Base-by-base conservation (phyloP, 345 rosid genomes). In the Lumnitzera racemosa region DNA sequence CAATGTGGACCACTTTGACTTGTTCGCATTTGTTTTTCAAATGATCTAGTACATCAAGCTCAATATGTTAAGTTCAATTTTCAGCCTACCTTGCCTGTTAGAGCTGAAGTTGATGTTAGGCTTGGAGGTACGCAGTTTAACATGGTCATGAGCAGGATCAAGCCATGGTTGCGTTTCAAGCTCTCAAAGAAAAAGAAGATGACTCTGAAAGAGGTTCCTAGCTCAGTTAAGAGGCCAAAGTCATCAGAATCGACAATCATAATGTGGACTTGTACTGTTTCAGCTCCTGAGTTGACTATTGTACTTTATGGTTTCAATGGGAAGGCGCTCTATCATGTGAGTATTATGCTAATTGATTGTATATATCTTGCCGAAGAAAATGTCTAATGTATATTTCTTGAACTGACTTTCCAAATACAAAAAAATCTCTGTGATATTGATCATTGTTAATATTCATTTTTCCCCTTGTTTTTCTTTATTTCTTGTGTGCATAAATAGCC, bases 41-140 rank as follows among this genome's bases (percentile, higher is more conserved):
- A 31, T 23, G 29, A 15, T 15, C 1, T 53, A 27, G 57, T 60
- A 9, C 48, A 14, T 55, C 46, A 49, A n/a, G 13, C 24, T 43
- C 7, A 58, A 53, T 50, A 46, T 64, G 67, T 36, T 62, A 29
- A 29, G 17, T 63, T 62, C 63, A 52, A 29, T 71, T 73, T 80
- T 72, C 88, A 94, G 99, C 87, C 89, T 14, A 64, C 67, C 55
- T 73, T 80, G 48, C 90, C 95, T 47, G 47, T 94, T 61, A 83
- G 97, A 79, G 96, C 92, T 77, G 99, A 90, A 74, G 76, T 90
- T 73, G 99, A 94, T 79, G 78, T 94, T 74, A 94, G 84, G 81
- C 82, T 94, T 27, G 99, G 96, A 68, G 97, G 99, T 64, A 86
- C 92, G 15, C 83, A 74, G 55, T 90, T 88, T 80, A 88, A 83